Percentiles rank a stretch among this genome's conserved stretches.
Evolutionary conservation across 805 yeast species (phyloP).

Genomic region (Kodamaea laetipori): DNA sequence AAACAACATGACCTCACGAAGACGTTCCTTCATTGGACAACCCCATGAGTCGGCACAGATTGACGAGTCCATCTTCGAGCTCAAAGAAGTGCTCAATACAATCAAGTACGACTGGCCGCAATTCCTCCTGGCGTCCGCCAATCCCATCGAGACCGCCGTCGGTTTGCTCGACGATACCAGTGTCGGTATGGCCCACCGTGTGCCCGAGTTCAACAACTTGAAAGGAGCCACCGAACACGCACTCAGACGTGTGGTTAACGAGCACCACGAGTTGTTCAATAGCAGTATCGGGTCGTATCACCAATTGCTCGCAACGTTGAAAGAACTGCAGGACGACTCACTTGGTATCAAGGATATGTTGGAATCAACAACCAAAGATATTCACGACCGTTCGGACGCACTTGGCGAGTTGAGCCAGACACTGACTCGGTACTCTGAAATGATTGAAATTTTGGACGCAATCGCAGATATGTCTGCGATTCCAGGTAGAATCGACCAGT

Average conservation of each 20-base stretch:
- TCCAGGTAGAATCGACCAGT: slow-evolving; percentile 65
- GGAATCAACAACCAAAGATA: slow-evolving; percentile 49
- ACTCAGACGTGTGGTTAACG: slow-evolving; percentile 71
- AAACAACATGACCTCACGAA: background rate
- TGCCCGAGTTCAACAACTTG: slow-evolving; percentile 63
- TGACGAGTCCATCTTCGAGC: slow-evolving; percentile 30
- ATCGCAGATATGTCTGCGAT: slow-evolving; percentile 60
- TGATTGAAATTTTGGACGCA: slow-evolving; percentile 68
- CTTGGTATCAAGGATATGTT: slow-evolving; percentile 50
- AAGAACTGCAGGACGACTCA: slow-evolving; percentile 65
- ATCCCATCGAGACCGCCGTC: slow-evolving; percentile 84
- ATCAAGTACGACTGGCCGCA: slow-evolving; percentile 49
- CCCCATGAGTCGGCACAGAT: slow-evolving; percentile 8
- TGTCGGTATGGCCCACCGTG: slow-evolving; percentile 83
- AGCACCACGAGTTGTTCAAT: slow-evolving; percentile 81
- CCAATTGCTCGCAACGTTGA: slow-evolving; percentile 61
- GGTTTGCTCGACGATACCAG: slow-evolving; percentile 83
- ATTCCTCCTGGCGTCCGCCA: slow-evolving; percentile 49
- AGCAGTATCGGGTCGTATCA: slow-evolving; percentile 84
- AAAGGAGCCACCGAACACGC: slow-evolving; percentile 57
- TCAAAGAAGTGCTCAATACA: slow-evolving; percentile 39
- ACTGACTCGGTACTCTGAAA: slow-evolving; percentile 61
- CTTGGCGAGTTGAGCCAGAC: slow-evolving; percentile 66
- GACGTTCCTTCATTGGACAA: slow-evolving; percentile 3
- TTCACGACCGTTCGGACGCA: slow-evolving; percentile 55